Conservation (phyloP, 805 yeast genomes). For the Pichia sporocuriosa region DNA sequence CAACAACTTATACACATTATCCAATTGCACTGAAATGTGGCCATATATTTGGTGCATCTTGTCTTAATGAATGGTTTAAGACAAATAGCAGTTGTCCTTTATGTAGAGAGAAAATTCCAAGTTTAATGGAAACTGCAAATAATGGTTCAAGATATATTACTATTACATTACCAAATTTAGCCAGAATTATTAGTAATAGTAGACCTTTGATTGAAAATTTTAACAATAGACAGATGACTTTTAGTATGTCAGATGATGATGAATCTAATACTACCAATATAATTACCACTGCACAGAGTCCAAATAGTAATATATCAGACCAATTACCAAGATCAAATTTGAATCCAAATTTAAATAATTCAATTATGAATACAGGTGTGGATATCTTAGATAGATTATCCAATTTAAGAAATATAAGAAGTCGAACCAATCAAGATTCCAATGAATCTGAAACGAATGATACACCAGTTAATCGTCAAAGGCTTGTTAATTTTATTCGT, state of each 20-base stretch:
- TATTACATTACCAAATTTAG: constrained; percentile 32
- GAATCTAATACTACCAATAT: neutral
- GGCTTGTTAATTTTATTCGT: constrained; percentile 7
- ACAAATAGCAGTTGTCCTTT: constrained; percentile 76
- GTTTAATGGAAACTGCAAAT: constrained; percentile 17
- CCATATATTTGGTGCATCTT: constrained; percentile 81
- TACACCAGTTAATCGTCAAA: neutral
- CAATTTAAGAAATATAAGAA: constrained; percentile 1
- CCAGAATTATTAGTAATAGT: constrained; percentile 28
- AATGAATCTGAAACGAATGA: neutral
- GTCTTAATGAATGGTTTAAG: constrained; percentile 78
- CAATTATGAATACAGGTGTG: neutral
- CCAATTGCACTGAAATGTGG: constrained; percentile 78
- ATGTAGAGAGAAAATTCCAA: constrained; percentile 57
- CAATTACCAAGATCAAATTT: neutral
- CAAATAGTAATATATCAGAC: too few species aligned
- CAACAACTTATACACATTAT: constrained; percentile 43
- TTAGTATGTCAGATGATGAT: constrained; percentile 28
- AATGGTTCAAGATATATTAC: constrained; percentile 21
- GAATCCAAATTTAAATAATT: neutral
- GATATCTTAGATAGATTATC: constrained; percentile 3
- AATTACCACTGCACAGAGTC: too few species aligned
- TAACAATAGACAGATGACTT: constrained; percentile 26
- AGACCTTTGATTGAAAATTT: constrained; percentile 27
- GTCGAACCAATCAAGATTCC: neutral